phyloP scores from a whole-genome alignment of 2,329 filamentous ascomycete genomes.

The Clonostachys rhizophaga region DNA sequence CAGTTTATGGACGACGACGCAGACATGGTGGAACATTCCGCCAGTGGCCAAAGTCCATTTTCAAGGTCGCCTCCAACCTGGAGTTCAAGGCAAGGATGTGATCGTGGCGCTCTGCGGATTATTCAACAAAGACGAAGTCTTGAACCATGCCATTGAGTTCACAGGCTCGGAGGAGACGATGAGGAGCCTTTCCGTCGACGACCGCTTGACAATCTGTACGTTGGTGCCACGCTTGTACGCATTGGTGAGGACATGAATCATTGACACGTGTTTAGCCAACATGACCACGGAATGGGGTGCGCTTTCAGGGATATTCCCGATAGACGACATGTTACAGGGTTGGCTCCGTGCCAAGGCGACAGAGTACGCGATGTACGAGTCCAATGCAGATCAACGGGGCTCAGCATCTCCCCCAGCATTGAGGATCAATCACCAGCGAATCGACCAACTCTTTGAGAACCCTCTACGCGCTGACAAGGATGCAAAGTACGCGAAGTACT shows the following conservation, averaged over 20 bases:
- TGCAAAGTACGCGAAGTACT: slow-evolving; percentile 76
- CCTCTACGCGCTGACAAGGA: slow-evolving; percentile 67
- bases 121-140: slow-evolving; percentile 81
- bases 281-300: not conserved
- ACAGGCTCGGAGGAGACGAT: slow-evolving; percentile 75
- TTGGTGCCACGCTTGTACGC: no score
- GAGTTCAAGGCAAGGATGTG: slow-evolving; percentile 90
- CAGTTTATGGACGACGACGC: slow-evolving; percentile 75
- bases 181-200: slow-evolving; percentile 65
- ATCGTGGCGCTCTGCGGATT: slow-evolving; percentile 85
- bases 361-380: slow-evolving; percentile 55
- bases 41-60: slow-evolving; percentile 78
- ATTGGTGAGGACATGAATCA: slow-evolving; percentile 67
- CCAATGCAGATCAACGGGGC: slow-evolving; percentile 21
- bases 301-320: slow-evolving; percentile 54
- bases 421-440: slow-evolving; percentile 64
- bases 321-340: slow-evolving; percentile 64
- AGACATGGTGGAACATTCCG: slow-evolving; percentile 87
- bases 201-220: slow-evolving; percentile 59
- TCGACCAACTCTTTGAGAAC: slow-evolving; percentile 69
- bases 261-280: slow-evolving; percentile 54
- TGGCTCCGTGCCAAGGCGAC: slow-evolving; percentile 81
- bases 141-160: slow-evolving; percentile 91
- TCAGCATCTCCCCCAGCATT: slow-evolving; percentile 12
- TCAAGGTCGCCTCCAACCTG: slow-evolving; percentile 67